phyloP scores from a whole-genome alignment of 345 rosid genomes.

The Tarenaya hassleriana region DNA sequence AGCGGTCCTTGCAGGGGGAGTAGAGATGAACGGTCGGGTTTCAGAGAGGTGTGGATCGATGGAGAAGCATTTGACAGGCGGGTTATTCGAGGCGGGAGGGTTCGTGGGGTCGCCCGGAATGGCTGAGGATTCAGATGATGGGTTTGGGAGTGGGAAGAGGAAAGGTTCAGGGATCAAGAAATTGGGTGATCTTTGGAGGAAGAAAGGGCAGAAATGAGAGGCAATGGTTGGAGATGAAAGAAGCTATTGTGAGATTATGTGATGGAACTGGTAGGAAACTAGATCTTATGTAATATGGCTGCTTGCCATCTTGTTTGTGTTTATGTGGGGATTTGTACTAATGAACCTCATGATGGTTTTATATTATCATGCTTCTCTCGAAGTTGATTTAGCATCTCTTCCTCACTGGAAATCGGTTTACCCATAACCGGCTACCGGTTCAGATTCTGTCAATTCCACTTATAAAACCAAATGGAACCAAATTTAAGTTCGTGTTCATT shows the following conservation, averaged over 20 bases:
- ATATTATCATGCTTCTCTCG: slow-evolving; percentile 15
- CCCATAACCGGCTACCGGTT: too few relatives aligned
- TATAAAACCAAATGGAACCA: background rate
- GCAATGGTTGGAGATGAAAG: background rate
- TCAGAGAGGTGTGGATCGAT: slow-evolving; percentile 54
- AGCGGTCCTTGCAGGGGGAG: slow-evolving; percentile 57
- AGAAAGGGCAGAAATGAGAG: slow-evolving; percentile 52
- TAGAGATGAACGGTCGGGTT: slow-evolving; percentile 51
- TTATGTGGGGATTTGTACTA: slow-evolving; percentile 18
- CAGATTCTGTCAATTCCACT: background rate
- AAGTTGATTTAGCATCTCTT: too few relatives aligned
- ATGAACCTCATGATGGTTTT: too few relatives aligned
- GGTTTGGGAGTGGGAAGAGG: slow-evolving; percentile 52
- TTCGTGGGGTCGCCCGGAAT: slow-evolving; percentile 54
- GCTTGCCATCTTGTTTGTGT: slow-evolving; percentile 32
- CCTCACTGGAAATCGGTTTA: too few relatives aligned
- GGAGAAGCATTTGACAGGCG: slow-evolving; percentile 58
- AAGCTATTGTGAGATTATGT: slow-evolving; percentile 1
- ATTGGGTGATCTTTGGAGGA: slow-evolving; percentile 87
- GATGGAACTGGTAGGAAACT: too few relatives aligned
- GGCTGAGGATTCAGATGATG: slow-evolving; percentile 51
- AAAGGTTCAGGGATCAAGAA: slow-evolving; percentile 63
- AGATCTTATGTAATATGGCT: slow-evolving; percentile 10
- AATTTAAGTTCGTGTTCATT: too few relatives aligned
- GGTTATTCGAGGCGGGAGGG: slow-evolving; percentile 31